phyloP scores from a whole-genome alignment of 768 basidiomycete species.

The Kwoniella mangroviensis region DNA sequence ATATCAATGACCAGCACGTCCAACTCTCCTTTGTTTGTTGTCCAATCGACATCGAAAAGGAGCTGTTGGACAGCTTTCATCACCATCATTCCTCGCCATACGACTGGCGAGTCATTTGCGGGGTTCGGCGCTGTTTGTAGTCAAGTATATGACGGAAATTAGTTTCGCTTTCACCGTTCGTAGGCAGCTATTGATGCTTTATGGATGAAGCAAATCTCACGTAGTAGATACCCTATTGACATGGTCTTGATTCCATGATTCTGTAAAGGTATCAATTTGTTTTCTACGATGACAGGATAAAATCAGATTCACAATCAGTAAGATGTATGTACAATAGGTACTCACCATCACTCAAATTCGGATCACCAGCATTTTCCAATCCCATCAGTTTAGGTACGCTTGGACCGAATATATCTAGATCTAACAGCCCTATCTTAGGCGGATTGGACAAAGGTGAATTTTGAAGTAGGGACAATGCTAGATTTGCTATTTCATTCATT shows the following conservation, averaged over 20 bases:
- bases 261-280: conserved; percentile 76
- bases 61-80: conserved; percentile 97
- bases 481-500: conserved; percentile 24
- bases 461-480: conserved; percentile 69
- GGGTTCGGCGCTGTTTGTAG: conserved; percentile 60
- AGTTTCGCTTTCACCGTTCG: background rate
- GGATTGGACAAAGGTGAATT: conserved; percentile 24
- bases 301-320: too few relatives aligned
- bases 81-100: conserved; percentile 98
- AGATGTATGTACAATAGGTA: too few relatives aligned
- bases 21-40: conserved; percentile 59
- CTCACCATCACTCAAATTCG: conserved; percentile 71
- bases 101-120: conserved; percentile 74
- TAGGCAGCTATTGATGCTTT: background rate
- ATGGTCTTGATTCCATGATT: conserved; percentile 92
- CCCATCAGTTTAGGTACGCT: conserved; percentile 93
- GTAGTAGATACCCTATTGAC: conserved; percentile 95
- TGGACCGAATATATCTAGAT: conserved; percentile 95
- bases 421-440: conserved; percentile 80
- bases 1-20: conserved; percentile 92
- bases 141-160: background rate
- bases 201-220: conserved; percentile 34
- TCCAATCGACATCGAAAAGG: conserved; percentile 94
- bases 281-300: conserved; percentile 49
- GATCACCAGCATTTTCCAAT: conserved; percentile 75